Evolutionary conservation across 371 early-diverging fungal genomes (phyloP), one percentile per base, ranked within the genome.

Genomic region (Rhizopus delemar): DNA sequence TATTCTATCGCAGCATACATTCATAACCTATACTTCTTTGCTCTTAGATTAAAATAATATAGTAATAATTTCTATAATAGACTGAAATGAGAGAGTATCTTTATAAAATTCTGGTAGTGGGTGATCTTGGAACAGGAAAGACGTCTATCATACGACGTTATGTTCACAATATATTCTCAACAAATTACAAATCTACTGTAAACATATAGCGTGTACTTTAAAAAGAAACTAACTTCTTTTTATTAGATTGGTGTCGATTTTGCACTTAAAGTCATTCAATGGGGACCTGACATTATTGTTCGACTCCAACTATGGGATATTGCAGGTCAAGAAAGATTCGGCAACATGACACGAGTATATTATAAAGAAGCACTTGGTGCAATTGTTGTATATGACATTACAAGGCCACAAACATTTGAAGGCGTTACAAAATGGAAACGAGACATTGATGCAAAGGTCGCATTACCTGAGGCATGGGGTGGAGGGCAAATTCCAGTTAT

Each of bases 281-380:
- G 82, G 83, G 78, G 74, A 43, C 70, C 74, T 22, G 74, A 71
- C 34, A 67, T 82, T 12, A 81, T 84, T 50, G 82, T 87, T 46
- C 73, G 85, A 59, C 78, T 87, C 57, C 91, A 93, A 60, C 76
- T 93, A 31, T 93, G 93, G 93, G 93, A 93, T 69, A 93, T 90
- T 69, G 92, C 92, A 9, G 48, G 48, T 29, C 90, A 92, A 64
- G 91, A 91, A 68, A 81, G 90, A 59, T 92, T 90, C 62, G 85
- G 88, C 16, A 86, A 85, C 48, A 82, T 92, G 74, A 90, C 90
- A 39, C 85, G 90, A 41, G 86, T 89, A 43, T 93, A 93, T 48
- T 93, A 91, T 71, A 84, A 92, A 51, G 92, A 88, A 48, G 91
- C 93, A 4, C 75, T 89, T 0, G 90, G 86, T 12, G 90, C 91